Evolutionary conservation across 2,329 filamentous ascomycete genomes (phyloP).

Genomic region (Arthroderma sp.): DNA sequence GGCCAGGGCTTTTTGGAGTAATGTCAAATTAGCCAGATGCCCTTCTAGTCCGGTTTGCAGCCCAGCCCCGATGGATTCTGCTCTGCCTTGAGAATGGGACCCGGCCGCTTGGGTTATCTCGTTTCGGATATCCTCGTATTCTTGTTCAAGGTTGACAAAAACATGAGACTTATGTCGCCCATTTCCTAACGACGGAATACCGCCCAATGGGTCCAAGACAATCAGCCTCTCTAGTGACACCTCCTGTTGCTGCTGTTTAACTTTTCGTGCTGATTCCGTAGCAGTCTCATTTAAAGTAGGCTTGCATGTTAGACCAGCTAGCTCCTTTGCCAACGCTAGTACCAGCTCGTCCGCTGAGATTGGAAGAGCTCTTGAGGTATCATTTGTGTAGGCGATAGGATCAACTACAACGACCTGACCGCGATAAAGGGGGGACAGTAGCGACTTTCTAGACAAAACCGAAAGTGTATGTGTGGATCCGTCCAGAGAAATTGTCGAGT

Average conservation of each 20-base stretch:
- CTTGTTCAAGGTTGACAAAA: constrained; percentile 89
- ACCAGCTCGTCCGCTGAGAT: constrained; percentile 53
- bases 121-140: constrained; percentile 57
- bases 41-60: constrained; percentile 25
- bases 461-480: constrained; percentile 25
- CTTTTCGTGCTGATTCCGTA: constrained; percentile 27
- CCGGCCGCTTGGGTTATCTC: constrained; percentile 40
- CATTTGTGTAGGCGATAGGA: constrained; percentile 48
- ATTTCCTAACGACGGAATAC: constrained; percentile 57
- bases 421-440: constrained; percentile 54
- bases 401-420: constrained; percentile 61
- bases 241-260: constrained; percentile 36
- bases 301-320: constrained; percentile 52
- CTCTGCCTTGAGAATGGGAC: constrained; percentile 9
- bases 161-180: constrained; percentile 54
- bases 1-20: constrained; percentile 58
- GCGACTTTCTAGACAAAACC: constrained; percentile 36
- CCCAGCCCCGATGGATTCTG: constrained; percentile 6
- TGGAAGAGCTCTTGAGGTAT: constrained; percentile 37
- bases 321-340: constrained; percentile 62
- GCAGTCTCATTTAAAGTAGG: constrained; percentile 35
- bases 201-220: constrained; percentile 73
- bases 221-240: constrained; percentile 73
- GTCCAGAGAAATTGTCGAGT: constrained; percentile 40
- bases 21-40: constrained; percentile 59